Evolutionary conservation across 495 filamentous ascomycete species (phyloP), one percentile per base, ranked within the genome.

Genomic region (Rostrohypoxylon terebratum): DNA sequence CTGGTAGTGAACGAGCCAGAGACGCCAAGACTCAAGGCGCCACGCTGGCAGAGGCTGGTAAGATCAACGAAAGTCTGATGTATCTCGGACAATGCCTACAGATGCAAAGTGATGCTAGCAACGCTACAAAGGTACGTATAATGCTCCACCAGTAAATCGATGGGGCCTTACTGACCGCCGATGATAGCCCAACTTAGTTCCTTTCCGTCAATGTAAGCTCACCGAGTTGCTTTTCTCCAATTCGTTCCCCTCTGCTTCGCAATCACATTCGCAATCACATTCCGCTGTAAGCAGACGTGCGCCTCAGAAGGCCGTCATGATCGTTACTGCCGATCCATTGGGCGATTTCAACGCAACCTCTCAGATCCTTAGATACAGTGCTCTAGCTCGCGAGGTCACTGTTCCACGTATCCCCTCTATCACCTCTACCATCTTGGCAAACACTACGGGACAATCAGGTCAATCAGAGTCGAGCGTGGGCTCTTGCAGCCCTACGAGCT

Each of bases 1-100:
- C 96, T 50, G 94, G 94, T 8, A 98, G 96, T 61, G 96, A 99
- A 80, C 90, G 96, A 61, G 94, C 95, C 20, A 86, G 94, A 73
- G 93, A 94, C 61, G 94, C 96, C 13, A 97, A 97, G 82, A 98
- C 96, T 18, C 91, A 93, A 0, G 95, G 96, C 18, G 90, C 93
- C 0, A 97, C 94, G 0, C 87, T 99, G 2, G 94, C 91, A 0
- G 96, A 99, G 80, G 96, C 96, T 20, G 96, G 96, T 16, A 97
- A 97, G 79, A 99, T 99, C 75, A 99, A 99, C 77, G 94, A 97
- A 77, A 94, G 91, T 74, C 80, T 99, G 75, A 99, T 99, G 96
- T 98, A 97, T 79, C 88, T 99, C 1, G 96, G 96, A 0, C 96
- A 98, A 77, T 98, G 96, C 77, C 84, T 99, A 72, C 96, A 99